Conservation (phyloP, 306 rosid species). For the Acacia melanoxylon region DNA sequence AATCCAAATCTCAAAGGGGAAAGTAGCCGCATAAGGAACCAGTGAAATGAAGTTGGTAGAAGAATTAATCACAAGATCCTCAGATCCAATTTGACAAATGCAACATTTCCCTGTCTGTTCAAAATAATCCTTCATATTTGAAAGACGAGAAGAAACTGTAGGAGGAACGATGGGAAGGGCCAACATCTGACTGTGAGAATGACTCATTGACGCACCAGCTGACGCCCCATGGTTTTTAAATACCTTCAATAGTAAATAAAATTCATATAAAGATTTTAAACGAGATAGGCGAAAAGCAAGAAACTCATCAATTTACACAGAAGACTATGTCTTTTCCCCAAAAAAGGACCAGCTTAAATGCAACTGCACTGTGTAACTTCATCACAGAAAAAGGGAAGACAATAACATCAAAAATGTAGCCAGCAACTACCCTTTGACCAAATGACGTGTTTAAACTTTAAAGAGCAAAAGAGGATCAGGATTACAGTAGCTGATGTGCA, state of each 20-base stretch:
- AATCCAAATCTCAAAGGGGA: constrained; percentile 90
- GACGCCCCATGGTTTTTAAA: constrained; percentile 87
- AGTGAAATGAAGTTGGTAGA: constrained; percentile 59
- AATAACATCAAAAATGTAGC: background rate
- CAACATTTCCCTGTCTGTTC: constrained; percentile 60
- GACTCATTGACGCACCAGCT: constrained; percentile 85
- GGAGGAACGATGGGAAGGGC: constrained; percentile 80
- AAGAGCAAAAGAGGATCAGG: background rate
- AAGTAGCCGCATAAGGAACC: constrained; percentile 78
- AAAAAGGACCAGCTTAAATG: background rate
- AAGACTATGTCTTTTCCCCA: background rate
- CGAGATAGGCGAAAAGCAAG: constrained; percentile 1
- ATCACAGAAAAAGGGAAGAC: constrained; percentile 1
- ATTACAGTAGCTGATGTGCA: background rate
- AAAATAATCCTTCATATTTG: constrained; percentile 56
- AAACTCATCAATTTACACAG: background rate
- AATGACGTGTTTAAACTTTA: background rate
- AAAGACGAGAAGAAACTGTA: constrained; percentile 57
- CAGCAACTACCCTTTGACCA: background rate
- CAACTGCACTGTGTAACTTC: background rate
- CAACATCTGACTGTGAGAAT: constrained; percentile 84
- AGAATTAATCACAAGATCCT: constrained; percentile 57
- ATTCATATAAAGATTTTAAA: constrained; percentile 17
- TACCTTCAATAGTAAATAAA: constrained; percentile 46
- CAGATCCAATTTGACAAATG: constrained; percentile 50